Conservation (phyloP, 257 asterid species). For the Solanum corneliomulleri region DNA sequence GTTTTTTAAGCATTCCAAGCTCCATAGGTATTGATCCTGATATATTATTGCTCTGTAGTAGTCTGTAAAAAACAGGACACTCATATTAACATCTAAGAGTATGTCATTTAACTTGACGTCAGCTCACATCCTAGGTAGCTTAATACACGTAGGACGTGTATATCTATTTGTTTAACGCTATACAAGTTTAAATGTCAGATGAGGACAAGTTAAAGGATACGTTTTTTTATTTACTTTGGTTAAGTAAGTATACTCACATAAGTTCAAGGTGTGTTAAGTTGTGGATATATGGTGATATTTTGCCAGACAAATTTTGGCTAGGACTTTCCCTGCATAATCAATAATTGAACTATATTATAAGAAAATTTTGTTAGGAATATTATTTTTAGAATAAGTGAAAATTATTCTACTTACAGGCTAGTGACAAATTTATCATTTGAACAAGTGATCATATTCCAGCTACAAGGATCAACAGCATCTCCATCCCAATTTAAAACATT, state of each 20-base stretch:
- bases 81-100: neutral
- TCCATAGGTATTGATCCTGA: conserved; percentile 72
- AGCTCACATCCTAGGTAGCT: neutral
- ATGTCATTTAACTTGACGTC: no score
- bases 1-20: conserved; percentile 58
- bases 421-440: conserved; percentile 41
- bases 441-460: conserved; percentile 75
- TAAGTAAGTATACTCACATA: conserved; percentile 48
- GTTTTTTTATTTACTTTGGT: neutral
- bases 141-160: neutral
- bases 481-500: conserved; percentile 72
- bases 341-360: neutral
- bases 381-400: neutral
- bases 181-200: no score
- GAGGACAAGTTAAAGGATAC: no score
- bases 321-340: conserved; percentile 67
- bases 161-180: neutral
- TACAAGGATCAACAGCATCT: conserved; percentile 87
- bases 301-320: conserved; percentile 75
- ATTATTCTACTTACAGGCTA: conserved; percentile 42
- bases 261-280: conserved; percentile 71
- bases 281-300: conserved; percentile 58
- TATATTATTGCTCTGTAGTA: conserved; percentile 65
- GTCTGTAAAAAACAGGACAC: conserved; percentile 27
- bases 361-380: neutral